phyloP scores from a whole-genome alignment of 148 eudicot genomes.

The Amaranthus cruentus region DNA sequence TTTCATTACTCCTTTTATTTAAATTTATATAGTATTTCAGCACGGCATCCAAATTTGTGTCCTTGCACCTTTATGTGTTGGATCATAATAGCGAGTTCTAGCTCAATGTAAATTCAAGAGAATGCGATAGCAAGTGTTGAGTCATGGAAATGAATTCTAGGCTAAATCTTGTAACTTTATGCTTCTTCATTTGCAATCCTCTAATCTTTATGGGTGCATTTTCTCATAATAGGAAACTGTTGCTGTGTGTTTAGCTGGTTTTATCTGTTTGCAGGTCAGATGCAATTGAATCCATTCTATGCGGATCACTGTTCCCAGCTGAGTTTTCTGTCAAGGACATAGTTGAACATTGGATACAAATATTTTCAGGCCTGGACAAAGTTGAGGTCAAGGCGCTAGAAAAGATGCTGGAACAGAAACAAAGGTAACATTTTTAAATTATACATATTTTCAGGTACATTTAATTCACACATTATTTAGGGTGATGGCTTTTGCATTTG shows the following conservation, averaged over 20 bases:
- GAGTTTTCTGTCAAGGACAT: conserved; percentile 64
- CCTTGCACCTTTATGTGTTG: no score
- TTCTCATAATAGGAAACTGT: neutral
- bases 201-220: neutral
- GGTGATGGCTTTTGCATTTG: conserved; percentile 19
- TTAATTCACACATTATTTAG: neutral
- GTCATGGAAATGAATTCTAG: neutral
- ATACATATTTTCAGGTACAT: neutral
- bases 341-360: conserved; percentile 60
- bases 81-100: no score
- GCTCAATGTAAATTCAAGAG: no score
- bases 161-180: neutral
- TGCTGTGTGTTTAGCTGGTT: conserved; percentile 15
- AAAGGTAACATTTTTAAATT: conserved; percentile 46
- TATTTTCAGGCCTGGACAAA: conserved; percentile 74
- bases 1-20: no score
- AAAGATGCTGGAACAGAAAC: conserved; percentile 93
- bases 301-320: conserved; percentile 61
- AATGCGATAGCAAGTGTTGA: no score
- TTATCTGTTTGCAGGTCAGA: conserved; percentile 68
- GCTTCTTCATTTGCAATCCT: neutral
- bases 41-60: no score
- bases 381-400: conserved; percentile 92
- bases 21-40: no score
- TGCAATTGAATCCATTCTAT: conserved; percentile 61